A percentile compares a stretch with the other conserved stretches of the same genome.
These are phyloP conservation scores for Penicillium sp. DNA, from an alignment of 2,329 filamentous ascomycete species.

Conservation along the genomic window DNA sequence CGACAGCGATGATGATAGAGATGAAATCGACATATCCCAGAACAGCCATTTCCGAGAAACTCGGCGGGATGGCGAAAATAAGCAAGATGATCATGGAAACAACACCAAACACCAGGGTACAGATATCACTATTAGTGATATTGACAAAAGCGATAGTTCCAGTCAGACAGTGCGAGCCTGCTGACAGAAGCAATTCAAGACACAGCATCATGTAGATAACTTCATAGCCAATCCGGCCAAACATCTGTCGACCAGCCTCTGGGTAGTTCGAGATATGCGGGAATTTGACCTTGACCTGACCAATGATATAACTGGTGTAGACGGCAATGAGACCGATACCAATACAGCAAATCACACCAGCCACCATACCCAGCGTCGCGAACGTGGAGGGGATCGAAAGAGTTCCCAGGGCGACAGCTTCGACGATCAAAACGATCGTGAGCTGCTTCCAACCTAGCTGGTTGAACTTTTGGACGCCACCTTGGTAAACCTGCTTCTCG, in stretches of 20 bases:
- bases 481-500: slow-evolving; percentile 15
- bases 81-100: slow-evolving; percentile 44
- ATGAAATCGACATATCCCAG: slow-evolving; percentile 40
- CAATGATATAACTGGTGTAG: slow-evolving; percentile 45
- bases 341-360: slow-evolving; percentile 47
- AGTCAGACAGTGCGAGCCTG: slow-evolving; percentile 50
- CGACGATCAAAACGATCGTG: slow-evolving; percentile 54
- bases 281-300: slow-evolving; percentile 38
- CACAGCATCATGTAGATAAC: slow-evolving; percentile 47
- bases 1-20: slow-evolving; percentile 37
- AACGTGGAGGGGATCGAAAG: slow-evolving; percentile 51
- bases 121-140: slow-evolving; percentile 44
- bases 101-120: slow-evolving; percentile 46
- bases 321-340: slow-evolving; percentile 44
- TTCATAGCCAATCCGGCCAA: slow-evolving; percentile 46
- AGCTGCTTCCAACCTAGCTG: slow-evolving; percentile 55
- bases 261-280: slow-evolving; percentile 48
- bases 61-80: slow-evolving; percentile 34
- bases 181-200: slow-evolving; percentile 45
- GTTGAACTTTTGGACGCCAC: slow-evolving; percentile 22
- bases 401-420: slow-evolving; percentile 53
- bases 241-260: slow-evolving; percentile 47
- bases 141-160: slow-evolving; percentile 51
- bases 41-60: slow-evolving; percentile 40
- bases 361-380: slow-evolving; percentile 50